Base-by-base conservation (phyloP, 2,329 filamentous ascomycete species). In the Pezicula radicicola region DNA sequence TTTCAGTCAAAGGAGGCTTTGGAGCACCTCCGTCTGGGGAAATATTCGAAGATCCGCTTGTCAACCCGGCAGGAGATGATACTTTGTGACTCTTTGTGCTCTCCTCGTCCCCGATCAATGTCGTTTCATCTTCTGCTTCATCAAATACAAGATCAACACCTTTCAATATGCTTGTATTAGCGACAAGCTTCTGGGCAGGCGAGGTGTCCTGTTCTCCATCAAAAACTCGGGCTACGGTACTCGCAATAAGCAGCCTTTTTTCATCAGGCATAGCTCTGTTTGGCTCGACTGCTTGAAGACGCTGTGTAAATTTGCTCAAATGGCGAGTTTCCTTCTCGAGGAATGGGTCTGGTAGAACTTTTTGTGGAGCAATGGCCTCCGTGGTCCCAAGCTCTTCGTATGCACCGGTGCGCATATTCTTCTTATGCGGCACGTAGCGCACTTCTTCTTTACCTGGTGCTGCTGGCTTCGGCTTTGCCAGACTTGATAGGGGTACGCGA, bases 361-460 rank as follows among this genome's bases (percentile, higher is more conserved):
- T 54, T 16, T 57, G 57, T 12, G 52, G 53, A 15, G 48, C 47
- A 44, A 66, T 51, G 3, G 61, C 49, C 15, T 62, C 54, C 39
- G 54, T 59, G 5, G 54, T 58, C 10, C 51, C 44, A 8, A 66
- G 30, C 4, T 52, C 57, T 25, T 57, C 55, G 49, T 67, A 66
- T 16, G 49, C 37, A 1, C 60, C 60, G 27, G 57, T 45, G 8
- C 27, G 12, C 9, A 47, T 45, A 3, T 50, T 59, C 40, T 61
- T 64, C 16, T 61, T 60, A 53, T 67, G 64, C 3, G 60, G 48
- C 9, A 67, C 43, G 51, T 66, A 66, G 10, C 60, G 56, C 9
- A 52, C 46, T 13, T 49, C 50, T 2, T 45, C 36, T 16, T 59
- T 57, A n/a, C 59, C 59, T 21, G 60, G 59, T 6, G 59, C 58